Conservation (phyloP, 2,329 filamentous ascomycete species). For the Colletotrichum liriopes region DNA sequence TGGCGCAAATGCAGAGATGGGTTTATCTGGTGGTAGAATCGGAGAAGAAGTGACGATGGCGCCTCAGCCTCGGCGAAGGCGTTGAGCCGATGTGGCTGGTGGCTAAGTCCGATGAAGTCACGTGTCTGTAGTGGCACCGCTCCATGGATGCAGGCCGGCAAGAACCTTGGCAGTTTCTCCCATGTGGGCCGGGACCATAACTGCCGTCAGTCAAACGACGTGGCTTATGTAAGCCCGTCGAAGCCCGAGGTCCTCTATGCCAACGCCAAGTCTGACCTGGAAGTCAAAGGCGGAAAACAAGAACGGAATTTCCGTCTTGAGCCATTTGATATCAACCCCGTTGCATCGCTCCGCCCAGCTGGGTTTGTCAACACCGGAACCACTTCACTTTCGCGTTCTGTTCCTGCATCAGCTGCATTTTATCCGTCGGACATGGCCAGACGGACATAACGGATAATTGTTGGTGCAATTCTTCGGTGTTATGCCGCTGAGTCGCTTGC, state of each 20-base stretch:
- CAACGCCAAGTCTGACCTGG: slow-evolving; percentile 14
- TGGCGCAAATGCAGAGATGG: slow-evolving; percentile 35
- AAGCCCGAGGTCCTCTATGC: slow-evolving; percentile 29
- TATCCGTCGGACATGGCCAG: slow-evolving; percentile 24
- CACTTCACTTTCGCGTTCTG: slow-evolving; percentile 1
- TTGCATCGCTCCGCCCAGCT: background rate
- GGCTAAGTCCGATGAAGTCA: background rate
- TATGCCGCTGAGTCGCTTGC: slow-evolving; percentile 3
- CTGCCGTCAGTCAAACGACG: slow-evolving; percentile 11
- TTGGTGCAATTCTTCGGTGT: slow-evolving; percentile 28
- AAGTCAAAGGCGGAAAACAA: slow-evolving; percentile 31
- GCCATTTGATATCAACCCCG: slow-evolving; percentile 16
- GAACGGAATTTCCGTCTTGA: slow-evolving; percentile 37
- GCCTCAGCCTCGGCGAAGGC: slow-evolving; percentile 30
- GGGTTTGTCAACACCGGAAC: background rate
- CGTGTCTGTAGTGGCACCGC: background rate
- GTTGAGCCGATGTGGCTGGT: slow-evolving; percentile 24
- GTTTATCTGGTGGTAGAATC: slow-evolving; percentile 9
- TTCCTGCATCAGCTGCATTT: slow-evolving; percentile 36
- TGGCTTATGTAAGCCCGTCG: slow-evolving; percentile 21
- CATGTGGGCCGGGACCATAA: background rate
- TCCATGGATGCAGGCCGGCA: too few relatives aligned
- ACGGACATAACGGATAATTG: slow-evolving; percentile 33
- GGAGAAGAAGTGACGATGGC: slow-evolving; percentile 20
- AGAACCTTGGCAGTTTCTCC: slow-evolving; percentile 1